A percentile compares a stretch with the other conserved stretches of the same genome.
Conservation (phyloP, 805 yeast genomes). For the Lachancea thermotolerans region DNA sequence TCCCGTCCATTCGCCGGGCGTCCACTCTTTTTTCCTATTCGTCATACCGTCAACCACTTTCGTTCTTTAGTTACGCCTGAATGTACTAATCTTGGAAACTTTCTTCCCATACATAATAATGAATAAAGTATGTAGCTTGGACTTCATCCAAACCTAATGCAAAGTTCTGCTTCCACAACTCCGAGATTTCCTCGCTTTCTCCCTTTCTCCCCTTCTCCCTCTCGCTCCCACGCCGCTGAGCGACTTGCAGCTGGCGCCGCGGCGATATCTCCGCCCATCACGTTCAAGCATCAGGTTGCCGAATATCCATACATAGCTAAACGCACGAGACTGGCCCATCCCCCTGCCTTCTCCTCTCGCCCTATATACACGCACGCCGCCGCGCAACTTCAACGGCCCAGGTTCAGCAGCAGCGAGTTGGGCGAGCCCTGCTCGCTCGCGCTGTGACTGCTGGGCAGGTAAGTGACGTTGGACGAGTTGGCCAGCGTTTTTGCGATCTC, state of each 20-base stretch:
- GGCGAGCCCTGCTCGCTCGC: conserved; percentile 34
- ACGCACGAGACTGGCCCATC: too few relatives aligned
- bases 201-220: not conserved
- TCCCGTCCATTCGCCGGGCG: too few relatives aligned
- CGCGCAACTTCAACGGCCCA: conserved; percentile 47
- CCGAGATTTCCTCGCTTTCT: too few relatives aligned
- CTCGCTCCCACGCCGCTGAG: too few relatives aligned
- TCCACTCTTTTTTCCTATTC: not conserved
- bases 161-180: too few relatives aligned
- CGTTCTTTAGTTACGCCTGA: not conserved
- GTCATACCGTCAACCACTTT: not conserved
- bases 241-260: too few relatives aligned
- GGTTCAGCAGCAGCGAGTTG: conserved; percentile 56
- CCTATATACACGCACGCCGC: not conserved
- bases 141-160: not conserved
- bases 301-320: too few relatives aligned
- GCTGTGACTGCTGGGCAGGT: conserved; percentile 56
- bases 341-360: not conserved
- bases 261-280: not conserved
- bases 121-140: not conserved
- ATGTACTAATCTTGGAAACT: not conserved
- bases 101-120: not conserved
- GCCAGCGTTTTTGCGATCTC: conserved; percentile 90
- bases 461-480: conserved; percentile 75
- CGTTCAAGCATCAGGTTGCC: too few relatives aligned